phyloP scores from a whole-genome alignment of 805 yeast species.

The Myxozyma kluyveri region DNA sequence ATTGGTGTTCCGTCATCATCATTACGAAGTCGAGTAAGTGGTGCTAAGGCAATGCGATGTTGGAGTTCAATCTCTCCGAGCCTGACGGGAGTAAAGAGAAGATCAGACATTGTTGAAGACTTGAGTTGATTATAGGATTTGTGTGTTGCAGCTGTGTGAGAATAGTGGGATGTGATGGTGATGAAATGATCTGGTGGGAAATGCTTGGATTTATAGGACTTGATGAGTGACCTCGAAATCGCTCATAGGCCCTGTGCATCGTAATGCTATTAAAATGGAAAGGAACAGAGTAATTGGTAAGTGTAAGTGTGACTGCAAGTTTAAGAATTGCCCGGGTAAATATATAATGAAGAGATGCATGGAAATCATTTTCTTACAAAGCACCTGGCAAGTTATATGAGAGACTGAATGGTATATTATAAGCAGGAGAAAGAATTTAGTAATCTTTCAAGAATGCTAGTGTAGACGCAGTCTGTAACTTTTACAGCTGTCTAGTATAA shows the following conservation, averaged over 20 bases:
- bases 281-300: neutral
- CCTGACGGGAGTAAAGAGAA: conserved; percentile 32
- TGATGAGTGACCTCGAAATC: neutral
- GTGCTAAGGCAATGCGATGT: conserved; percentile 49
- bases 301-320: too few species aligned
- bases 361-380: too few species aligned
- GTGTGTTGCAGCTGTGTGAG: neutral
- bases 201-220: neutral
- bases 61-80: conserved; percentile 30
- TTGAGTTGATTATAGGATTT: too few species aligned
- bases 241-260: neutral
- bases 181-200: neutral
- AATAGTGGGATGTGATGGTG: neutral
- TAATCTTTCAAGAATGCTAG: too few species aligned
- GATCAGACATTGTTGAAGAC: neutral
- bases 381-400: too few species aligned
- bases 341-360: too few species aligned
- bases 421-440: too few species aligned
- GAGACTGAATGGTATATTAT: too few species aligned
- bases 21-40: conserved; percentile 49
- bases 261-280: neutral
- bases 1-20: conserved; percentile 12
- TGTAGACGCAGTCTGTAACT: too few species aligned
- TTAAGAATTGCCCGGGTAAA: too few species aligned
- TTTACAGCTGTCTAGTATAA: too few species aligned